A percentile compares a stretch with the other conserved stretches of the same genome.
phyloP scores from a whole-genome alignment of 2,329 filamentous ascomycete genomes.

The Cladorrhinum sp. region DNA sequence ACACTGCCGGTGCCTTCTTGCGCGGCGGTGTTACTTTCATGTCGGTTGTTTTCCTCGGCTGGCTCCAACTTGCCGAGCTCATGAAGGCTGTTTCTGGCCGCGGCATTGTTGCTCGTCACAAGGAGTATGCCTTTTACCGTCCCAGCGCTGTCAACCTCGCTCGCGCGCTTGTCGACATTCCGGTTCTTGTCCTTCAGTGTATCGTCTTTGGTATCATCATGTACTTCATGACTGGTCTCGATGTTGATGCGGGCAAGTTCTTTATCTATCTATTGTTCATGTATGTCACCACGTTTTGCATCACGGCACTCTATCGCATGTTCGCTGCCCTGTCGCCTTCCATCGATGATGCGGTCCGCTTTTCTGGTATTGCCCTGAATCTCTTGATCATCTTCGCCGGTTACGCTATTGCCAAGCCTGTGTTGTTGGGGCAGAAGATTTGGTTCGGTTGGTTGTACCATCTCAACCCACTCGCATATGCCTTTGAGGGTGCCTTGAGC shows the following conservation, averaged over 20 bases:
- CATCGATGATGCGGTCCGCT: slow-evolving; percentile 60
- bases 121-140: slow-evolving; percentile 50
- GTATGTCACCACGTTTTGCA: slow-evolving; percentile 54
- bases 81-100: slow-evolving; percentile 74
- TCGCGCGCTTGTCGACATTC: slow-evolving; percentile 56
- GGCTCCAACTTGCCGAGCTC: slow-evolving; percentile 74
- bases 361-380: slow-evolving; percentile 55
- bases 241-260: slow-evolving; percentile 62
- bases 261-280: slow-evolving; percentile 64
- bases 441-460: slow-evolving; percentile 69
- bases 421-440: slow-evolving; percentile 58
- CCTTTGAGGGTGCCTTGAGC: slow-evolving; percentile 58
- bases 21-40: slow-evolving; percentile 50
- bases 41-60: slow-evolving; percentile 50
- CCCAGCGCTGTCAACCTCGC: slow-evolving; percentile 56
- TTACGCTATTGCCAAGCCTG: slow-evolving; percentile 57
- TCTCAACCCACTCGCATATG: slow-evolving; percentile 63
- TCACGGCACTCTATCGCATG: slow-evolving; percentile 58
- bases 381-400: slow-evolving; percentile 66
- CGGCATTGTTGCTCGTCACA: slow-evolving; percentile 51
- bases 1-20: slow-evolving; percentile 62
- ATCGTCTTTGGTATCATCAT: slow-evolving; percentile 67
- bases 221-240: slow-evolving; percentile 75
- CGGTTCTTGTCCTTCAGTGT: slow-evolving; percentile 60
- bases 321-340: slow-evolving; percentile 58